Evolutionary conservation across 2,329 filamentous ascomycete genomes (phyloP).

Genomic region (Xylariaceae sp.): DNA sequence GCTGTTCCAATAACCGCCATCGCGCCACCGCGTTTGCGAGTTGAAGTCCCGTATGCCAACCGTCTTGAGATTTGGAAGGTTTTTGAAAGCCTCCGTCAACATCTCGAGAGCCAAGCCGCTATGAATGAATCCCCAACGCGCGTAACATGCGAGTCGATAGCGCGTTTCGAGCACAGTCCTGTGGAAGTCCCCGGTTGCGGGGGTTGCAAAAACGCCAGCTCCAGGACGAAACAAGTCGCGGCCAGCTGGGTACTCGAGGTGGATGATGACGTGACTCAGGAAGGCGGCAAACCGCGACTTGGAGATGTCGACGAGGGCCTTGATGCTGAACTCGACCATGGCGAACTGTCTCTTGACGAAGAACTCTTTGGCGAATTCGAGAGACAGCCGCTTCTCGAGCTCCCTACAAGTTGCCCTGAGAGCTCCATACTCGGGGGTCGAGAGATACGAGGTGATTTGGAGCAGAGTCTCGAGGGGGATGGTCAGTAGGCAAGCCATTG

Average conservation of each 20-base stretch:
- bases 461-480: constrained; percentile 56
- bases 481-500: constrained; percentile 23
- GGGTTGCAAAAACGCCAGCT: no score
- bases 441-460: constrained; percentile 48
- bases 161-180: background rate
- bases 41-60: constrained; percentile 57
- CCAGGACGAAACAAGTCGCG: no score
- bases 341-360: constrained; percentile 64
- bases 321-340: constrained; percentile 50
- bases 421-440: constrained; percentile 49
- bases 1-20: constrained; percentile 47
- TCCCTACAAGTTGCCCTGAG: constrained; percentile 52
- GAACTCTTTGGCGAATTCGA: constrained; percentile 55
- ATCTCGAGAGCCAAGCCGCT: constrained; percentile 48
- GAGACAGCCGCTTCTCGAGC: constrained; percentile 49
- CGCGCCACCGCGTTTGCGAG: constrained; percentile 44
- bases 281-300: constrained; percentile 36
- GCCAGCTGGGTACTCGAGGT: constrained; percentile 32
- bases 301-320: constrained; percentile 46
- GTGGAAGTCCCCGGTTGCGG: background rate
- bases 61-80: constrained; percentile 49
- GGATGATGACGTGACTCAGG: constrained; percentile 46
- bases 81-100: constrained; percentile 51
- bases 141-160: constrained; percentile 25
- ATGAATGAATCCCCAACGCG: constrained; percentile 32